Evolutionary conservation across 176 grass and related monocot genomes (phyloP).

Genomic region (Paspalum vaginatum): DNA sequence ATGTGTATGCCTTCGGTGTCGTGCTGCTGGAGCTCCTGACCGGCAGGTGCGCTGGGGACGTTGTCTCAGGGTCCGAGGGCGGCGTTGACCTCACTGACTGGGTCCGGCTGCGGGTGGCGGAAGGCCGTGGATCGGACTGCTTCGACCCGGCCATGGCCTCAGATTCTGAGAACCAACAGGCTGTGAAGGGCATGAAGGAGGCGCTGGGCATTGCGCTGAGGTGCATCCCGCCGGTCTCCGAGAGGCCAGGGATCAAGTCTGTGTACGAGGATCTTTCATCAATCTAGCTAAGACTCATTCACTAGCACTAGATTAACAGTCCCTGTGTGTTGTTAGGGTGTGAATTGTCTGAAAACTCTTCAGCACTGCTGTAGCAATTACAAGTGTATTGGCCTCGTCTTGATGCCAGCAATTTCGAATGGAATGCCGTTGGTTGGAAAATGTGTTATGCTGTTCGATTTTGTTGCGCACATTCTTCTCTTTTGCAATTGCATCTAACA

Average conservation of each 20-base stretch:
- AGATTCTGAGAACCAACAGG: constrained; percentile 59
- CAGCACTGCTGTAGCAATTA: constrained; percentile 31
- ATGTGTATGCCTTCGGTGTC: constrained; percentile 88
- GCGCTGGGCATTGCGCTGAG: constrained; percentile 87
- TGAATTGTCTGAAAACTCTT: constrained; percentile 43
- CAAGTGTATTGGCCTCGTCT: constrained; percentile 57
- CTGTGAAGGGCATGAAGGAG: constrained; percentile 85
- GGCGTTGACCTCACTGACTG: constrained; percentile 77
- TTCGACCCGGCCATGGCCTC: constrained; percentile 69
- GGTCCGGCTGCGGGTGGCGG: constrained; percentile 73
- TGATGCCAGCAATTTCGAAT: constrained; percentile 63
- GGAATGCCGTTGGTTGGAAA: constrained; percentile 25
- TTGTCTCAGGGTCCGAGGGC: constrained; percentile 62
- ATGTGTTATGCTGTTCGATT: not conserved
- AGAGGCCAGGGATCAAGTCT: constrained; percentile 93
- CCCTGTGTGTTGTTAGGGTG: constrained; percentile 43
- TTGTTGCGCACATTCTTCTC: not conserved
- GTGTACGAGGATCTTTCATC: constrained; percentile 98
- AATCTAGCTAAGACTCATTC: constrained; percentile 56
- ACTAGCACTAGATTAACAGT: constrained; percentile 46
- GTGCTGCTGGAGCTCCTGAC: constrained; percentile 83
- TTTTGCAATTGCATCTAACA: not conserved
- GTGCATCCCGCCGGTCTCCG: constrained; percentile 77
- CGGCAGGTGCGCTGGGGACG: constrained; percentile 67
- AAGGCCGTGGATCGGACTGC: constrained; percentile 75